A percentile compares a stretch with the other conserved stretches of the same genome.
phyloP scores from a whole-genome alignment of 768 basidiomycete genomes.

The Tulasnella sp. region DNA sequence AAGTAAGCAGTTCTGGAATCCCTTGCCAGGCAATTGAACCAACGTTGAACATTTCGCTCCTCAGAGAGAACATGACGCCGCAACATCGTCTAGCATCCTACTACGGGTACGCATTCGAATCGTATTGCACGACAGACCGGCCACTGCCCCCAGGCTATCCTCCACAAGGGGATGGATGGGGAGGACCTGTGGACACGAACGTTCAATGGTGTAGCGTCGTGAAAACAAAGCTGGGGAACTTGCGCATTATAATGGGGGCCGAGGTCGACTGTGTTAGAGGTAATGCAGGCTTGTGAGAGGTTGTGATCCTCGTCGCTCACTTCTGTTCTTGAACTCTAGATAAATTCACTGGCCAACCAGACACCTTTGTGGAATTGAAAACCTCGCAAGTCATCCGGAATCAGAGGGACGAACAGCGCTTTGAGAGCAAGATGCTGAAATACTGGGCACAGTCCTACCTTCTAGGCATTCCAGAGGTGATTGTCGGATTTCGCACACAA shows the following conservation, averaged over 20 bases:
- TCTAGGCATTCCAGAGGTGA: constrained; percentile 86
- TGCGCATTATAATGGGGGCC: constrained; percentile 77
- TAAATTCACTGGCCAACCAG: constrained; percentile 61
- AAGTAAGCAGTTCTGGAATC: constrained; percentile 55
- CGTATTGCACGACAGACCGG: constrained; percentile 68
- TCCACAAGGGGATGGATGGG: constrained; percentile 58
- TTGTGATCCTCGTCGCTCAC: constrained; percentile 12
- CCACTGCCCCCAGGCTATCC: constrained; percentile 40
- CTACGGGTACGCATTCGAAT: constrained; percentile 89
- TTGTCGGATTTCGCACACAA: constrained; percentile 86
- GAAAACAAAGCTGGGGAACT: constrained; percentile 77
- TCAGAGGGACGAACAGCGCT: constrained; percentile 64
- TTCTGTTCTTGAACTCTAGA: constrained; percentile 46
- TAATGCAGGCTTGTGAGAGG: constrained; percentile 42
- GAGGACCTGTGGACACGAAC: constrained; percentile 83
- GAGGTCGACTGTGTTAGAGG: constrained; percentile 91
- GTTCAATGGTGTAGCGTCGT: constrained; percentile 90
- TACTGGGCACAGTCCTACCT: constrained; percentile 92
- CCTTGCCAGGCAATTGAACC: not conserved
- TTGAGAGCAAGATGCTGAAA: constrained; percentile 86
- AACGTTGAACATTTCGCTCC: constrained; percentile 24
- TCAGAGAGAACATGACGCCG: constrained; percentile 67
- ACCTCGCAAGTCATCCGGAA: constrained; percentile 72
- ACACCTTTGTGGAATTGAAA: constrained; percentile 83
- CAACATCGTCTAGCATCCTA: constrained; percentile 69